A percentile compares a stretch with the other conserved stretches of the same genome.
phyloP scores from a whole-genome alignment of 2,329 filamentous ascomycete genomes.

The Calonectria pseudoreteaudii region DNA sequence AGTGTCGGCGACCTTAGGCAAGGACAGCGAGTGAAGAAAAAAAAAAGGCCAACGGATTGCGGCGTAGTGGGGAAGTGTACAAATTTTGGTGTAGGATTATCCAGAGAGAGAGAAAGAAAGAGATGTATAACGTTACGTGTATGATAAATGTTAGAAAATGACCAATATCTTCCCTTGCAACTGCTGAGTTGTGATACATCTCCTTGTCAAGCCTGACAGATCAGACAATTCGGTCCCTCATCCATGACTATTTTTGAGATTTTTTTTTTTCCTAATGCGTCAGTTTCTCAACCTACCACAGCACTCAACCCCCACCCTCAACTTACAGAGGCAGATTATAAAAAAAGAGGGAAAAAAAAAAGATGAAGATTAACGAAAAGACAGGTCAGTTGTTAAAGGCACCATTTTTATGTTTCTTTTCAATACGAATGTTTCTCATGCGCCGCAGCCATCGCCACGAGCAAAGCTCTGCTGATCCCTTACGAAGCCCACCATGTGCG shows the following conservation, averaged over 20 bases:
- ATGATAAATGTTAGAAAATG: neutral
- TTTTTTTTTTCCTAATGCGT: constrained; percentile 24
- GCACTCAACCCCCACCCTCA: constrained; percentile 23
- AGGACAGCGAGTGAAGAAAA: neutral
- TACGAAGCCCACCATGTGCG: constrained; percentile 86
- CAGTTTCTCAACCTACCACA: constrained; percentile 20
- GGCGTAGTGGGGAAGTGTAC: neutral
- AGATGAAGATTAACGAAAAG: constrained; percentile 60
- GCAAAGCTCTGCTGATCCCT: constrained; percentile 80
- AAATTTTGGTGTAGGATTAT: constrained; percentile 14
- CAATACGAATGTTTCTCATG: neutral
- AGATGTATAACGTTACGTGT: constrained; percentile 21
- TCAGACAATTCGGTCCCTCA: neutral
- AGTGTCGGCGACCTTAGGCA: constrained; percentile 24
- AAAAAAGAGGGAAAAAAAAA: constrained; percentile 47
- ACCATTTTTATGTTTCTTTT: neutral
- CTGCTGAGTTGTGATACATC: neutral
- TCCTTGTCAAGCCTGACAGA: neutral
- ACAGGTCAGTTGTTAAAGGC: constrained; percentile 50
- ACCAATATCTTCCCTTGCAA: neutral
- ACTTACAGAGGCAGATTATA: neutral
- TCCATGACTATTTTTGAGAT: neutral
- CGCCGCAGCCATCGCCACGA: constrained; percentile 72
- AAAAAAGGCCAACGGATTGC: too few species aligned
- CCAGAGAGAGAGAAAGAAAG: constrained; percentile 1